Conservation (phyloP, 2,329 filamentous ascomycete genomes). For the Phyllosticta citribraziliensis region DNA sequence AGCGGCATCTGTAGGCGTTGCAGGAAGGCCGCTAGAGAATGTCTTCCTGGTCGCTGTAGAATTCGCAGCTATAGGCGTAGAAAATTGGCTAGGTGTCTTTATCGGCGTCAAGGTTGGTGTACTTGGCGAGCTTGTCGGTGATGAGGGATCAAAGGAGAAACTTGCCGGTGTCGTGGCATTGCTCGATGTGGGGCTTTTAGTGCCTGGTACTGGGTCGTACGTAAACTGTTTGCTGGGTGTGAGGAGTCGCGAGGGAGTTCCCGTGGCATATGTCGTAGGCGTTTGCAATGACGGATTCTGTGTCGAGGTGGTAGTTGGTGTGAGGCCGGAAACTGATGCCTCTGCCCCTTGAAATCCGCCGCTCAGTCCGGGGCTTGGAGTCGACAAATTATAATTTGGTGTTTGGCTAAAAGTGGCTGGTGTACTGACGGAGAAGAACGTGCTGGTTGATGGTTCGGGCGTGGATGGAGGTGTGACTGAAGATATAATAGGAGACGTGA, state of each 20-base stretch:
- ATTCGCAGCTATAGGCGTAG: not conserved
- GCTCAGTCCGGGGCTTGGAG: not conserved
- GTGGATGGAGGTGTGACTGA: not conserved
- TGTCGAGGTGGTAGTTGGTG: not conserved
- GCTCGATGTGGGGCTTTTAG: not conserved
- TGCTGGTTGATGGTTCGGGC: not conserved
- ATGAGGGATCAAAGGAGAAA: not conserved
- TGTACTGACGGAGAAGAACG: not conserved
- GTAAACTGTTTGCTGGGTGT: not conserved
- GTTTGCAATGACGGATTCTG: not conserved
- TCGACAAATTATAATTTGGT: not conserved
- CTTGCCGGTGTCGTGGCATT: not conserved
- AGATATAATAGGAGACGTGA: not conserved
- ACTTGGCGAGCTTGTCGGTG: not conserved
- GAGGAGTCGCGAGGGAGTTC: not conserved
- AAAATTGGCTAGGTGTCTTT: not conserved
- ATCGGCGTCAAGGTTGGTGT: not conserved
- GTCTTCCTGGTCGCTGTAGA: not conserved
- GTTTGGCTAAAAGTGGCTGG: not conserved
- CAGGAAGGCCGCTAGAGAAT: not conserved
- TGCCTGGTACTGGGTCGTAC: not conserved
- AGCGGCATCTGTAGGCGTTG: not conserved
- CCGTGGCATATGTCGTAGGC: not conserved
- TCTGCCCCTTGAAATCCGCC: slow-evolving; percentile 1
- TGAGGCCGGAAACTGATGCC: not conserved